Evolutionary conservation across 306 rosid species (phyloP), one percentile per base, ranked within the genome.

Genomic region (Casuarina equisetifolia): DNA sequence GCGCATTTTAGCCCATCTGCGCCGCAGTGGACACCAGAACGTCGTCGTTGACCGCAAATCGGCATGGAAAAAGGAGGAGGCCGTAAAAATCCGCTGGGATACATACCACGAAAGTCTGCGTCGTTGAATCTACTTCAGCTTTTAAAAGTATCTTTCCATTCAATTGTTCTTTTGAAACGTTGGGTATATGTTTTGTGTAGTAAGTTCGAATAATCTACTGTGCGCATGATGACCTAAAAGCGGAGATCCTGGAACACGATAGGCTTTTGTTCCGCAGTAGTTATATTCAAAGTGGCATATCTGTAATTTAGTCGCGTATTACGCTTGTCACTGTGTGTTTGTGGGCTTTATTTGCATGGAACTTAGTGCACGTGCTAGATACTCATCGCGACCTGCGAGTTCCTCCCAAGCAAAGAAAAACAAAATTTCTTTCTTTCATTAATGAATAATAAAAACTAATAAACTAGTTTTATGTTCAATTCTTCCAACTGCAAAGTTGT

Each of bases 11-110:
- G 99, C 85, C 97, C 92, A 1, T 79, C 89, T 36, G 44, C 70
- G 79, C 99, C 99, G 15, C 88, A 86, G 10, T 95, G 99, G 98
- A 91, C 87, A 51, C 90, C 98, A 0, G 94, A 88, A 61, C 88
- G 92, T 38, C 91, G 96, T 49, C 86, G 76, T 82, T 1, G 63
- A 58, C 70, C 58, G n/a, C 51, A 51, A 6, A 42, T 3, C 73
- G 50, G 49, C 78, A 79, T 73, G 79, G 76, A 78, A 61, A 4
- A 61, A 61, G 43, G 20, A 12, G 9, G 42, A 54, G 10, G 19
- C 44, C n/a, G 1, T 4, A 3, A 48, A 32, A 70, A 70, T 12
- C 3, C 16, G 52, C 50, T 58, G 20, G 69, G 25, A 39, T 32
- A 44, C 73, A 40, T 80, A 49, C 71, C 57, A 74, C 15, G 62